Conservation (phyloP, 306 rosid genomes). For the Trifolium subterraneum region DNA sequence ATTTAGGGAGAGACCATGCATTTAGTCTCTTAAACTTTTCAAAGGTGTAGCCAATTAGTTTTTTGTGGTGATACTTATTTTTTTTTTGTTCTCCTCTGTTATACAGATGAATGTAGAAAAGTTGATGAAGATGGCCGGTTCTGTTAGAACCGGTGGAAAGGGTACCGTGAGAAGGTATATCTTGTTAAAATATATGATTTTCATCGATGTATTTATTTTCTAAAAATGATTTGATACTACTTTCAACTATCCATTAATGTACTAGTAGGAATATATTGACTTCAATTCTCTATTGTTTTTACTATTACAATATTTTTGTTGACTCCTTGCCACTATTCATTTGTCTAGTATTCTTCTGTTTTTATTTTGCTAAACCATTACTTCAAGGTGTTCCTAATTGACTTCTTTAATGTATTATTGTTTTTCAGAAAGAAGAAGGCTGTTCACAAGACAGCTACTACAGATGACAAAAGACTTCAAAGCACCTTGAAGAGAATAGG, state of each 20-base stretch:
- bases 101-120: conserved; percentile 75
- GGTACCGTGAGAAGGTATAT: conserved; percentile 85
- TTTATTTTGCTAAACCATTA: neutral
- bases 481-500: conserved; percentile 98
- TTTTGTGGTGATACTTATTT: neutral
- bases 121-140: conserved; percentile 91
- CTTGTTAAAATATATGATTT: neutral
- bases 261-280: neutral
- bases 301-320: too few species aligned
- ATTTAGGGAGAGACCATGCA: neutral
- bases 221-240: neutral
- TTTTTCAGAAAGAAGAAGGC: conserved; percentile 97
- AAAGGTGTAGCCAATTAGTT: neutral
- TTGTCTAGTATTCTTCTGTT: neutral
- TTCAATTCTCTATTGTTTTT: too few species aligned
- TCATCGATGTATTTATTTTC: neutral
- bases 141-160: conserved; percentile 91
- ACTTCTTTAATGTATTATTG: too few species aligned
- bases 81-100: neutral
- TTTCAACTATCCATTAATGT: neutral
- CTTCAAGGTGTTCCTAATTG: too few species aligned
- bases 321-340: neutral
- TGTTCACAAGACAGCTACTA: conserved; percentile 94
- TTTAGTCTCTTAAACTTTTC: neutral
- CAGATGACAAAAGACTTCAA: conserved; percentile 96